A percentile compares a stretch with the other conserved stretches of the same genome.
Conservation (phyloP, 768 basidiomycete species). For the Chalciporus chontae region DNA sequence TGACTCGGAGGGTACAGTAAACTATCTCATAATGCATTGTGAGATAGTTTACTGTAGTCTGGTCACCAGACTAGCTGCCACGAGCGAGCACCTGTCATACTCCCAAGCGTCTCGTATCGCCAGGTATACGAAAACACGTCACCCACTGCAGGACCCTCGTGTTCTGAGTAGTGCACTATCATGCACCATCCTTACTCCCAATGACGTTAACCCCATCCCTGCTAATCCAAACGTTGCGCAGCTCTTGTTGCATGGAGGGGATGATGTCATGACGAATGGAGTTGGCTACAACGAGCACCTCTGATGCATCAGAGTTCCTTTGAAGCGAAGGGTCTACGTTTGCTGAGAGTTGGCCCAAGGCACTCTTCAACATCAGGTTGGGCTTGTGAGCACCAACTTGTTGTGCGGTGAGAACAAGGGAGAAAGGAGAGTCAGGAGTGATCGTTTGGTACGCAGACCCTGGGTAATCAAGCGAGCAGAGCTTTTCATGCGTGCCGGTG, state of each 20-base stretch:
- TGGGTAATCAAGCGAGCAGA: slow-evolving; percentile 26
- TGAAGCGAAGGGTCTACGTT: slow-evolving; percentile 8
- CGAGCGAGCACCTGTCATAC: slow-evolving; percentile 58
- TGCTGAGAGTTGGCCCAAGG: slow-evolving; percentile 24
- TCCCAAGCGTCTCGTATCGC: slow-evolving; percentile 57
- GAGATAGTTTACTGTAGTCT: too few relatives aligned
- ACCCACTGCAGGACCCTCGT: slow-evolving; percentile 13
- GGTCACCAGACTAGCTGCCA: too few relatives aligned
- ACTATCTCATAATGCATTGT: too few relatives aligned
- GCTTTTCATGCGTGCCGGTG: slow-evolving; percentile 51
- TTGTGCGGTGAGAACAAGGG: slow-evolving; percentile 66
- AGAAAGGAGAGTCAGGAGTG: slow-evolving; percentile 53
- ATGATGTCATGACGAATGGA: slow-evolving; percentile 65
- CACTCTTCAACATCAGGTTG: slow-evolving; percentile 39
- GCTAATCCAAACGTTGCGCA: slow-evolving; percentile 67
- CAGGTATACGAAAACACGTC: slow-evolving; percentile 39
- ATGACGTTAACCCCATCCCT: slow-evolving; percentile 31
- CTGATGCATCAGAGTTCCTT: too few relatives aligned
- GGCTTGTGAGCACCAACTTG: slow-evolving; percentile 76
- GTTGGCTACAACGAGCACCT: slow-evolving; percentile 65
- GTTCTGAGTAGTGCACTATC: slow-evolving; percentile 31
- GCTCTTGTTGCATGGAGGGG: slow-evolving; percentile 53
- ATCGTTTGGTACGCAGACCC: slow-evolving; percentile 38
- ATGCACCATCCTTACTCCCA: slow-evolving; percentile 33
- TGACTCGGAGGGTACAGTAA: too few relatives aligned